Conservation (phyloP, 2,329 filamentous ascomycete genomes). For the Knufia petricola region DNA sequence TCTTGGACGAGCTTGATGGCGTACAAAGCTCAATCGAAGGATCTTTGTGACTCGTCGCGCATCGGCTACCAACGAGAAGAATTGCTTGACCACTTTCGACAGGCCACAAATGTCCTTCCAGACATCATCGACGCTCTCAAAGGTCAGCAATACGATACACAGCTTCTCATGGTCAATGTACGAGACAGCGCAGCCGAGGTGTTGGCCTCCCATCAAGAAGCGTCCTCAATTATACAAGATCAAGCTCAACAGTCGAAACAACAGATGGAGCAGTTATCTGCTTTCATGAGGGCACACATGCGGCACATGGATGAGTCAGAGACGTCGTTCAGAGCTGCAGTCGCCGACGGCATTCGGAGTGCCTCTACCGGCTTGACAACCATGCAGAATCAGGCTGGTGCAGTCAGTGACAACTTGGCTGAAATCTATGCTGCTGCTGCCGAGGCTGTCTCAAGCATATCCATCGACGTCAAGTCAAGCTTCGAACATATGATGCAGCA, state of each 20-base stretch:
- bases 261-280: neutral
- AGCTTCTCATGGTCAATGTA: neutral
- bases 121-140: conserved; percentile 7
- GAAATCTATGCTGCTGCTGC: conserved; percentile 6
- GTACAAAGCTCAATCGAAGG: conserved; percentile 4
- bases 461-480: neutral
- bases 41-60: conserved; percentile 8
- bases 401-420: neutral
- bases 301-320: conserved; percentile 47
- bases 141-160: conserved; percentile 1
- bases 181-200: neutral
- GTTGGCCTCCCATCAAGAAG: neutral
- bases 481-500: conserved; percentile 1
- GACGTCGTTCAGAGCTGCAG: conserved; percentile 39
- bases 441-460: conserved; percentile 3
- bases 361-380: conserved; percentile 1
- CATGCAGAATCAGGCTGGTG: conserved; percentile 3
- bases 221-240: neutral
- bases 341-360: neutral
- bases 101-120: conserved; percentile 4
- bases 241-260: neutral
- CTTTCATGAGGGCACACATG: conserved; percentile 30
- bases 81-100: conserved; percentile 3
- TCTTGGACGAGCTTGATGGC: conserved; percentile 6
- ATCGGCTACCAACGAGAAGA: conserved; percentile 9